Evolutionary conservation across 352 stramenopile species (phyloP).

Genomic region (Plasmopara halstedii): DNA sequence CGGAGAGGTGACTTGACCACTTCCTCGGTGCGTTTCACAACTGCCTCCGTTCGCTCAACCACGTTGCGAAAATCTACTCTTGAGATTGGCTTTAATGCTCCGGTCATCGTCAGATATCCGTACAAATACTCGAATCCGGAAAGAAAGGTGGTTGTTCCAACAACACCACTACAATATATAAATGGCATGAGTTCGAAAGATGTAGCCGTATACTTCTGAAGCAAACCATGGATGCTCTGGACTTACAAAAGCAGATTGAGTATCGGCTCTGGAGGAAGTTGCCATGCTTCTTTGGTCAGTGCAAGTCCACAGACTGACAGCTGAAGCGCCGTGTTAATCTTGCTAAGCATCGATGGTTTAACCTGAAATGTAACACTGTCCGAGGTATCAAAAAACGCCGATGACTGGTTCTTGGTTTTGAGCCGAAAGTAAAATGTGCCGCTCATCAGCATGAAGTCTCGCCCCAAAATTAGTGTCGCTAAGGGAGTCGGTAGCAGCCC

Average conservation of each 20-base stretch:
- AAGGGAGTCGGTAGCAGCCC: constrained; percentile 55
- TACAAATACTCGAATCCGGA: constrained; percentile 73
- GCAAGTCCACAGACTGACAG: constrained; percentile 63
- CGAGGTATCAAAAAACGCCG: constrained; percentile 73
- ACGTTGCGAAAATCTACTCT: constrained; percentile 25
- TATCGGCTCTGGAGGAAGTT: constrained; percentile 46
- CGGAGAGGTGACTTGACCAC: constrained; percentile 13
- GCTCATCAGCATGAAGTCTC: constrained; percentile 62
- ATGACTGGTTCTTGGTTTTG: constrained; percentile 57
- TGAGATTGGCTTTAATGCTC: constrained; percentile 50
- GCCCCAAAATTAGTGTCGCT: constrained; percentile 60
- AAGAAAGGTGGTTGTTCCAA: constrained; percentile 66
- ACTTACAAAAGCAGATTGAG: constrained; percentile 65
- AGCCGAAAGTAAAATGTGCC: constrained; percentile 73
- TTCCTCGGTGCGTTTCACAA: constrained; percentile 27
- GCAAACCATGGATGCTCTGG: background rate
- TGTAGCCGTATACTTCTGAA: background rate
- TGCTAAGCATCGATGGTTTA: constrained; percentile 61
- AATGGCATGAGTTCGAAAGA: background rate
- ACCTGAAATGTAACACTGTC: constrained; percentile 68
- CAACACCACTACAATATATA: constrained; percentile 35
- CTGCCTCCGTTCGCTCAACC: constrained; percentile 20
- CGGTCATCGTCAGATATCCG: constrained; percentile 64
- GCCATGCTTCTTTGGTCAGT: constrained; percentile 67
- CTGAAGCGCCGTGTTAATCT: constrained; percentile 77